Conservation (phyloP, 2,329 filamentous ascomycete species). For the Colletotrichum cereale region DNA sequence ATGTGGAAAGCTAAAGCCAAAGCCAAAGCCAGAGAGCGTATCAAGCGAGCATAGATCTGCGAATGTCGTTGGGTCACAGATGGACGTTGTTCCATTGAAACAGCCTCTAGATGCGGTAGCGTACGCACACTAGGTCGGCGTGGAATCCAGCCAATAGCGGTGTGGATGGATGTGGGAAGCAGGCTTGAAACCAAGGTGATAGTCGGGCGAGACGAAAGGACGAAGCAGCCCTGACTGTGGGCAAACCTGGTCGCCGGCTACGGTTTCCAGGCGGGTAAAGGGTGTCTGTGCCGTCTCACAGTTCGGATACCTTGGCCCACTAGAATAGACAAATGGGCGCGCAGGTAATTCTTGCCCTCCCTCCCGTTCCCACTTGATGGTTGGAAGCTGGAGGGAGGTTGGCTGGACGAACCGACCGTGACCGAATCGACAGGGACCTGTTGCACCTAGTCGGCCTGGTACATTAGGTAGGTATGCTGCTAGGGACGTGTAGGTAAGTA, state of each 20-base stretch:
- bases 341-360: no score
- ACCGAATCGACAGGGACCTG: slow-evolving; percentile 18
- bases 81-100: slow-evolving; percentile 4
- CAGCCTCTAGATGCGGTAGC: slow-evolving; percentile 13
- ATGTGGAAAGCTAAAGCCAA: slow-evolving; percentile 25
- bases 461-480: no score
- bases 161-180: background rate
- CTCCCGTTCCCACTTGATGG: background rate
- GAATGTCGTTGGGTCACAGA: slow-evolving; percentile 9
- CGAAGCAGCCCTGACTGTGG: background rate
- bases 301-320: background rate
- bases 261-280: background rate
- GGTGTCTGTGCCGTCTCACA: background rate
- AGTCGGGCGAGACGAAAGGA: slow-evolving; percentile 6
- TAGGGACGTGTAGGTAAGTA: no score
- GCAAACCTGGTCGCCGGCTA: background rate
- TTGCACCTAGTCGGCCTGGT: background rate
- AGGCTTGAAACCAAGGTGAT: background rate
- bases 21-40: slow-evolving; percentile 13
- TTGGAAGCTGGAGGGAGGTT: slow-evolving; percentile 1
- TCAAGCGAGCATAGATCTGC: slow-evolving; percentile 1
- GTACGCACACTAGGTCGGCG: background rate
- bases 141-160: slow-evolving; percentile 4
- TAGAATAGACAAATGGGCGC: background rate
- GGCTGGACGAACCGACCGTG: slow-evolving; percentile 6